Evolutionary conservation across 495 filamentous ascomycete species (phyloP).

Genomic region (Friedmanniomyces endolithicus): DNA sequence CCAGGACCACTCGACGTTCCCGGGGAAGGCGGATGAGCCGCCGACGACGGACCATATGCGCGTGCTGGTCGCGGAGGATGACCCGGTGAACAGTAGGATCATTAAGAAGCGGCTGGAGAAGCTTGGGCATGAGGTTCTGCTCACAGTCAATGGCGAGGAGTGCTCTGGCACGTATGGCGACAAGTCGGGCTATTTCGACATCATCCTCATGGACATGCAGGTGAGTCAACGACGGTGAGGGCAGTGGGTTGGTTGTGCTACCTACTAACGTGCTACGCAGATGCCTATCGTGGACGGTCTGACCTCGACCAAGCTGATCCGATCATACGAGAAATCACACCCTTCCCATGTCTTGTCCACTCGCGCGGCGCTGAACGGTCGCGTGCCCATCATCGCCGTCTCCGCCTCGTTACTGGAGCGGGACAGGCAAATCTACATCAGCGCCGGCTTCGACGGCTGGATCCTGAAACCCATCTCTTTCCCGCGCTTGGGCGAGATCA

Average conservation of each 20-base stretch:
- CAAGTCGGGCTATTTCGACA: conserved; percentile 51
- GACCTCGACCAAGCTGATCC: conserved; percentile 70
- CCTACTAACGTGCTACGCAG: no score
- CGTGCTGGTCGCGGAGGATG: conserved; percentile 81
- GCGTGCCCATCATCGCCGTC: conserved; percentile 77
- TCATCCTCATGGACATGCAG: conserved; percentile 96
- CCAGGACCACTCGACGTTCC: not conserved
- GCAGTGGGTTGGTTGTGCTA: not conserved
- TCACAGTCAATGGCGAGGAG: conserved; percentile 78
- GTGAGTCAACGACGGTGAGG: conserved; percentile 33
- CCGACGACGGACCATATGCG: conserved; percentile 38
- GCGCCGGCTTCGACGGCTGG: conserved; percentile 86
- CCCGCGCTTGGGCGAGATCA: conserved; percentile 26
- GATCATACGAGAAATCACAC: conserved; percentile 47
- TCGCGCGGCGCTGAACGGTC: conserved; percentile 38
- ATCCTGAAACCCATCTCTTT: conserved; percentile 41
- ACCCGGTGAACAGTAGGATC: conserved; percentile 84
- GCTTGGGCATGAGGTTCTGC: conserved; percentile 55
- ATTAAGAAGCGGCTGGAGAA: conserved; percentile 74
- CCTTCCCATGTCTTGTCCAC: conserved; percentile 33
- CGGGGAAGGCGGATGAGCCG: not conserved
- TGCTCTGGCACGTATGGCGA: conserved; percentile 60
- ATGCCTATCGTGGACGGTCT: conserved; percentile 93
- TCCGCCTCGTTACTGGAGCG: conserved; percentile 74
- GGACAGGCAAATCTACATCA: conserved; percentile 55